Evolutionary conservation across 805 yeast species (phyloP), one percentile per base, ranked within the genome.

Genomic region (Candida nanaspora): DNA sequence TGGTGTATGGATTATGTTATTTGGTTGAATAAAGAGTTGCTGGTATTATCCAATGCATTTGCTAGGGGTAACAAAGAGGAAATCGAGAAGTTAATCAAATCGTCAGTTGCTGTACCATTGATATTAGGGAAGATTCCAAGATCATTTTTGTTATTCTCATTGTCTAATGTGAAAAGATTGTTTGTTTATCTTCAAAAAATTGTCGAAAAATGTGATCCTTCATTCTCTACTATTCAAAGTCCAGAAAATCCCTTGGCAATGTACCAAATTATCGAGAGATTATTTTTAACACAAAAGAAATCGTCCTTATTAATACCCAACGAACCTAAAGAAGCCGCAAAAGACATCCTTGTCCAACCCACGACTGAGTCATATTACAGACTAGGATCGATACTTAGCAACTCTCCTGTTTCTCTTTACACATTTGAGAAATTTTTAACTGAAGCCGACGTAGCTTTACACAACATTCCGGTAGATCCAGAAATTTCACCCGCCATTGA

Each of bases 1-100:
- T 91, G 97, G 96, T 74, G 86, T 48, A 73, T 86, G 26, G 96
- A 88, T 55, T 76, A 86, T 45, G 68, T 86, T 41, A 76, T 82
- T 1, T 78, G 76, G 46, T 56, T 86, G 32, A 76, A 80, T 41
- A 95, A 89, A 57, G 95, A 91, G 48, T 60, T 83, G 27, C 53
- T 81, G 20, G 73, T 79, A 27, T 50, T 80, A 22, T 51, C 51
- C 29, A 53, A 44, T 37, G 49, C 51, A 2, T 56, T 60, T 44
- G 56, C 55, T 38, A 46, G 38, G 9, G 15, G n/a, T 18, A 51
- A 51, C 5, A 41, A 45, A 25, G 36, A 43, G 20, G 46, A 51
- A 30, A 47, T 51, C 28, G 55, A 52, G 31, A 47, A 41, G 26
- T 25, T 51, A 2, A 32, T 62, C 15, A 47, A 47, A 25, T 45